phyloP scores from a whole-genome alignment of 192 early-diverging fungal genomes.

The Geranomyces variabilis region DNA sequence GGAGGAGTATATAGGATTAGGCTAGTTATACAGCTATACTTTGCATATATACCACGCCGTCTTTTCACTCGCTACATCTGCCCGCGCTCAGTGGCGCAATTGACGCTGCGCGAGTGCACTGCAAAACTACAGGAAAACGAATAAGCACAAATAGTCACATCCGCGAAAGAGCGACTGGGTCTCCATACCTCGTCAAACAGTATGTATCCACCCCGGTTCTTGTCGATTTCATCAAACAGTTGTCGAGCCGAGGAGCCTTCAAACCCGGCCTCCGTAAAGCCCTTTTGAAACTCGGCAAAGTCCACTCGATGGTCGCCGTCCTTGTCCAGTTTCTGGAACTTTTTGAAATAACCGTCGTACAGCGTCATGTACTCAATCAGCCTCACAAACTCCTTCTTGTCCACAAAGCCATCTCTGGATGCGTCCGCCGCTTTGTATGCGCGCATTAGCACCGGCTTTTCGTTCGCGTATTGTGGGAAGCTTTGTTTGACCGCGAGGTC shows the following conservation, averaged over 20 bases:
- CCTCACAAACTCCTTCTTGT: slow-evolving; percentile 33
- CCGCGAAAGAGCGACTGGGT: no score
- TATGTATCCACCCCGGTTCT: slow-evolving; percentile 37
- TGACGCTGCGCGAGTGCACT: background rate
- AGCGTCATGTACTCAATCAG: slow-evolving; percentile 22
- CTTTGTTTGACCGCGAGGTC: slow-evolving; percentile 26
- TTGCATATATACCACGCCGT: no score
- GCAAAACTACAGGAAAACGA: background rate
- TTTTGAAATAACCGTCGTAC: slow-evolving; percentile 36
- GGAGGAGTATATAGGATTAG: no score
- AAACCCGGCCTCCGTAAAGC: slow-evolving; percentile 13
- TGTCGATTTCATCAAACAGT: slow-evolving; percentile 37
- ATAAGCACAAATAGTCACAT: no score
- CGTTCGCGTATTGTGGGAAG: slow-evolving; percentile 31
- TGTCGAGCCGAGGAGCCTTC: background rate
- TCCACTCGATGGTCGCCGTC: slow-evolving; percentile 33
- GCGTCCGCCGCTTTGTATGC: slow-evolving; percentile 44
- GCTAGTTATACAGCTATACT: no score
- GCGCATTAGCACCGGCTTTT: slow-evolving; percentile 43
- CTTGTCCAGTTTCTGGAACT: slow-evolving; percentile 36
- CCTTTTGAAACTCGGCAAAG: slow-evolving; percentile 38
- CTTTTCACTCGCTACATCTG: background rate
- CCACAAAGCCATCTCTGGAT: slow-evolving; percentile 40
- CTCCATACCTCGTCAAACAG: slow-evolving; percentile 42
- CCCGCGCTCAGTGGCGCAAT: background rate